These are phyloP conservation scores for Pseudohyphozyma bogoriensis DNA, from an alignment of 768 basidiomycete genomes.

Conservation along the genomic window DNA sequence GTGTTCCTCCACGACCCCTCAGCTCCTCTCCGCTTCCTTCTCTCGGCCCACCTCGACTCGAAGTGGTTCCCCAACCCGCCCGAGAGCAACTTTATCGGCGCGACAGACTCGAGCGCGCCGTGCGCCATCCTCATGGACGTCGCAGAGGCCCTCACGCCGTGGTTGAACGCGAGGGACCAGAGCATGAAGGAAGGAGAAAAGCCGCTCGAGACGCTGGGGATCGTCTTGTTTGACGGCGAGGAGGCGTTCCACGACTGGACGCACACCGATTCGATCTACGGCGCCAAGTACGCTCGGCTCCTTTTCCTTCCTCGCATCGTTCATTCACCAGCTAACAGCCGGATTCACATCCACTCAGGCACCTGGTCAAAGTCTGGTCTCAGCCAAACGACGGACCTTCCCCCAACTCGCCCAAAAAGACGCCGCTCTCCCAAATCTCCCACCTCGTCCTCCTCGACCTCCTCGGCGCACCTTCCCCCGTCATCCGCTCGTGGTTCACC, in stretches of 20 bases:
- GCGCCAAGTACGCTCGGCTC: slow-evolving; percentile 72
- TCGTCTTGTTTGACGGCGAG: slow-evolving; percentile 95
- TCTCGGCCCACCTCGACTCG: slow-evolving; percentile 49
- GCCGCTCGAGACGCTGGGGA: slow-evolving; percentile 73
- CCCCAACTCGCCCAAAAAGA: slow-evolving; percentile 38
- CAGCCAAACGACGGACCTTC: slow-evolving; percentile 52
- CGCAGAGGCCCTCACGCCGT: slow-evolving; percentile 49
- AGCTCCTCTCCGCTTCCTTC: slow-evolving; percentile 65
- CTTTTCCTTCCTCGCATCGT: background rate
- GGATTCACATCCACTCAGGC: slow-evolving; percentile 44
- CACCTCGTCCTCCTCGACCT: slow-evolving; percentile 88
- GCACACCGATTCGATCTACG: slow-evolving; percentile 79
- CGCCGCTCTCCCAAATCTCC: slow-evolving; percentile 68
- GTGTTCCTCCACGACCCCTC: slow-evolving; percentile 89
- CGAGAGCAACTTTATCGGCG: slow-evolving; percentile 74
- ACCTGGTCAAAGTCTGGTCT: slow-evolving; percentile 79
- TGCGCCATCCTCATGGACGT: slow-evolving; percentile 90
- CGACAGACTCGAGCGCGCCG: slow-evolving; percentile 91
- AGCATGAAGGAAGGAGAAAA: slow-evolving; percentile 49
- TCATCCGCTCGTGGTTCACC: slow-evolving; percentile 66
- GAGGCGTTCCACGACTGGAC: slow-evolving; percentile 92
- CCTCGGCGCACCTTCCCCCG: slow-evolving; percentile 65
- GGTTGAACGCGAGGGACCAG: slow-evolving; percentile 54
- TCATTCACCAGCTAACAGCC: background rate
- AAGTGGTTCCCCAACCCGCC: slow-evolving; percentile 24